A percentile compares a stretch with the other conserved stretches of the same genome.
These are phyloP conservation scores for Canavalia ensiformis DNA, from an alignment of 306 rosid species.

Conservation along the genomic window DNA sequence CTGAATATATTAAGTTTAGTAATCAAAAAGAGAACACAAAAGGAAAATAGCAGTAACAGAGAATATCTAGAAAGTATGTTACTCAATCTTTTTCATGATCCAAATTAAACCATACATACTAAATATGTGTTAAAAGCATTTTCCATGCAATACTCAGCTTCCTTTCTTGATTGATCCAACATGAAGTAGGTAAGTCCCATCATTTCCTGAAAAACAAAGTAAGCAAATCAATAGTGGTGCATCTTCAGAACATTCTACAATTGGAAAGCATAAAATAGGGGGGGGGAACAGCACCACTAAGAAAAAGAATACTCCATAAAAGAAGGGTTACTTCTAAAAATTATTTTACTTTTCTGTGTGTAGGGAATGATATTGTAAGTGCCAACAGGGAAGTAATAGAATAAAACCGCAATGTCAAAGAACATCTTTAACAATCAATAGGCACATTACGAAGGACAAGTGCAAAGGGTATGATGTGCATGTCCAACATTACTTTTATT, in stretches of 20 bases:
- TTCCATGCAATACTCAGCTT: constrained; percentile 99
- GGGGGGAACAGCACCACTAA: constrained; percentile 4
- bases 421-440: constrained; percentile 29
- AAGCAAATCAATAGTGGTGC: constrained; percentile 40
- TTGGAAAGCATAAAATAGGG: constrained; percentile 18
- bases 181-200: constrained; percentile 94
- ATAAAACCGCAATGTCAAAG: constrained; percentile 15
- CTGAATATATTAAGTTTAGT: constrained; percentile 65
- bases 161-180: constrained; percentile 95
- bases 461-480: background rate
- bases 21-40: constrained; percentile 40
- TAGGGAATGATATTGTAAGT: background rate
- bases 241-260: constrained; percentile 27
- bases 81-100: constrained; percentile 20
- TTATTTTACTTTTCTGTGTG: background rate
- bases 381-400: background rate
- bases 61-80: constrained; percentile 23
- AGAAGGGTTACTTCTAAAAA: background rate
- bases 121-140: constrained; percentile 90
- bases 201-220: constrained; percentile 82
- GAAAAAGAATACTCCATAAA: background rate
- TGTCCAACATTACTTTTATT: constrained; percentile 24
- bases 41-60: constrained; percentile 37
- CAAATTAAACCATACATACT: constrained; percentile 66
- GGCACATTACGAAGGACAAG: background rate